A percentile compares a stretch with the other conserved stretches of the same genome.
Evolutionary conservation across 73 alveolate species (phyloP).

Genomic region (Paramecium bursaria): DNA sequence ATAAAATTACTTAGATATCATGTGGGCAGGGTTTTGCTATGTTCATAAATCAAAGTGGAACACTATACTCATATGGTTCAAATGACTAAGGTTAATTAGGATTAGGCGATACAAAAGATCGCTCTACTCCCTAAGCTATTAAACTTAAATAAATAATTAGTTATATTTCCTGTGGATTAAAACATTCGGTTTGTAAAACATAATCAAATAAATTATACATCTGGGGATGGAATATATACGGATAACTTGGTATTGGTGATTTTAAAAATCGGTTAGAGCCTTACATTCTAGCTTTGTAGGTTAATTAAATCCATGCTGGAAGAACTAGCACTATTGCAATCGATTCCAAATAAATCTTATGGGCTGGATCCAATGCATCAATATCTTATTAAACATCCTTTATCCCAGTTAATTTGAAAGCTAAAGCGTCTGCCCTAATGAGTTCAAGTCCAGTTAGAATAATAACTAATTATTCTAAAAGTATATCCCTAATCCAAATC

Average conservation of each 20-base stretch:
- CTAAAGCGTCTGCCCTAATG: not conserved
- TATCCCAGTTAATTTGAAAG: not conserved
- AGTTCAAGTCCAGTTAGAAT: constrained; percentile 33
- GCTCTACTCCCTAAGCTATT: not conserved
- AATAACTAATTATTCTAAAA: not conserved
- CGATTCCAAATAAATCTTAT: not conserved
- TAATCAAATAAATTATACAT: not conserved
- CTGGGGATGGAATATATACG: constrained; percentile 27
- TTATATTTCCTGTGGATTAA: constrained; percentile 37
- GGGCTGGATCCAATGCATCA: constrained; percentile 40
- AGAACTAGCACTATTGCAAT: not conserved
- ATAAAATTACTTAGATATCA: not conserved
- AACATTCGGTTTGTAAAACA: not conserved
- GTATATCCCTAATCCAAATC: not conserved
- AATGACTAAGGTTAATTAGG: constrained; percentile 47
- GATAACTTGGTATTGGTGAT: constrained; percentile 42
- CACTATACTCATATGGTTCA: not conserved
- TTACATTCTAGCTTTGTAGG: not conserved
- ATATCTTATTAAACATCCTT: not conserved
- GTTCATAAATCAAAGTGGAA: constrained; percentile 1
- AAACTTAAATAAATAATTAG: constrained; percentile 12
- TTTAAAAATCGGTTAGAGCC: not conserved
- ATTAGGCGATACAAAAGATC: constrained; percentile 9
- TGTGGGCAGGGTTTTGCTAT: not conserved
- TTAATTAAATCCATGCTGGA: not conserved